Evolutionary conservation across 73 alveolate species (phyloP).

Genomic region (Tetrahymena malaccensis): DNA sequence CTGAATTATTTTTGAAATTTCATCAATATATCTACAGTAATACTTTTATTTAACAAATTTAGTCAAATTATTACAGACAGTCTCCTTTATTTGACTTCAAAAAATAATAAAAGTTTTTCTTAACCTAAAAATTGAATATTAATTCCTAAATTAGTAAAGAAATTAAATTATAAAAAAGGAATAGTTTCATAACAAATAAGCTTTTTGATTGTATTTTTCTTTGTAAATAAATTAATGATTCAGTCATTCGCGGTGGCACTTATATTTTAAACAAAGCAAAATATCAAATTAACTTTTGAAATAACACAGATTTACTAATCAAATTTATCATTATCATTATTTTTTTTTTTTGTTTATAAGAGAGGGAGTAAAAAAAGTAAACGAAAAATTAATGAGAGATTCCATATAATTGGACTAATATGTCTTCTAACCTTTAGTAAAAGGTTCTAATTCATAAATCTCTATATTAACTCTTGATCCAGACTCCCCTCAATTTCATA

Average conservation of each 20-base stretch:
- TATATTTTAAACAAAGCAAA: not conserved
- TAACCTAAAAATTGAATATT: not conserved
- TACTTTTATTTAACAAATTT: not conserved
- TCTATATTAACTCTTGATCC: not conserved
- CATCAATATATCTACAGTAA: not conserved
- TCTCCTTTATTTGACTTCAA: not conserved
- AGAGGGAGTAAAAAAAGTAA: not conserved
- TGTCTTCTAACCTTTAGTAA: not conserved
- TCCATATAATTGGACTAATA: not conserved
- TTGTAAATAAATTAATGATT: not conserved
- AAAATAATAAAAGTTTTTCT: no score
- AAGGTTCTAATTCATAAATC: not conserved
- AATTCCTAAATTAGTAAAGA: not conserved
- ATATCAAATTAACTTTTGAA: not conserved
- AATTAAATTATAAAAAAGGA: not conserved
- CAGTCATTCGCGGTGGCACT: not conserved
- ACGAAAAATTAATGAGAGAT: not conserved
- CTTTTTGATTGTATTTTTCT: not conserved
- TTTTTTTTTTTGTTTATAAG: not conserved
- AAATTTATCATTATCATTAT: not conserved
- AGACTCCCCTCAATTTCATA: not conserved
- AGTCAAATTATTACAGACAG: not conserved
- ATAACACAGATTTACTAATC: not conserved
- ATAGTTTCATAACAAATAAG: not conserved
- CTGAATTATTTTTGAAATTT: not conserved